Percentiles rank a stretch among this genome's conserved stretches.
Conservation (phyloP, 176 grass and related monocot species). For the Oryza meyeriana region DNA sequence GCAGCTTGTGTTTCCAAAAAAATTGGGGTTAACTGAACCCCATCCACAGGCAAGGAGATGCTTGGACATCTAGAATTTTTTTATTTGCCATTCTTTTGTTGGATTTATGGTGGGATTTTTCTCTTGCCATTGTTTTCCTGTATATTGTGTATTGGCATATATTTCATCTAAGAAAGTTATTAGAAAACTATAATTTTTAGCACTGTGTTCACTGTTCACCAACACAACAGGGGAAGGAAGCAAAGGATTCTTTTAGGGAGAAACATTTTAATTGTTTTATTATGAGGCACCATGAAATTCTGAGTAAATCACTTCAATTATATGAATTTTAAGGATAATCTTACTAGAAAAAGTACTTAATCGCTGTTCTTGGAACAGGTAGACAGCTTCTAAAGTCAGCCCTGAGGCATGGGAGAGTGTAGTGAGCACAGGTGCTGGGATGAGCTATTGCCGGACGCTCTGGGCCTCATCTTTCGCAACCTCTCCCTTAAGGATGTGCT, state of each 20-base stretch:
- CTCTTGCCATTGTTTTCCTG: not conserved
- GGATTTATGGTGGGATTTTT: not conserved
- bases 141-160: not conserved
- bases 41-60: not conserved
- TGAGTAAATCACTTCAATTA: not conserved
- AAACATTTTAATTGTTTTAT: not conserved
- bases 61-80: not conserved
- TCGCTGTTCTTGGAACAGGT: constrained; percentile 10
- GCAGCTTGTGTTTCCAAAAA: not conserved
- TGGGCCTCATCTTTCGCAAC: constrained; percentile 92
- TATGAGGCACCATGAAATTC: not conserved
- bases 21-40: not conserved
- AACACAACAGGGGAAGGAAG: not conserved
- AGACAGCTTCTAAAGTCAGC: not conserved
- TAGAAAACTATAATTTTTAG: not conserved
- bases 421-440: constrained; percentile 72
- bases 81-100: not conserved
- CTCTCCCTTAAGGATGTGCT: constrained; percentile 79
- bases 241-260: not conserved
- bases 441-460: constrained; percentile 84
- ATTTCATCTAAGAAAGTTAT: not conserved
- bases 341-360: not conserved
- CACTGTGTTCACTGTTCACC: not conserved
- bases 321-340: not conserved
- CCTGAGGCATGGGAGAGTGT: constrained; percentile 56